Conservation (phyloP, 2,329 filamentous ascomycete genomes). For the Stagonosporopsis cucurbitacearum region DNA sequence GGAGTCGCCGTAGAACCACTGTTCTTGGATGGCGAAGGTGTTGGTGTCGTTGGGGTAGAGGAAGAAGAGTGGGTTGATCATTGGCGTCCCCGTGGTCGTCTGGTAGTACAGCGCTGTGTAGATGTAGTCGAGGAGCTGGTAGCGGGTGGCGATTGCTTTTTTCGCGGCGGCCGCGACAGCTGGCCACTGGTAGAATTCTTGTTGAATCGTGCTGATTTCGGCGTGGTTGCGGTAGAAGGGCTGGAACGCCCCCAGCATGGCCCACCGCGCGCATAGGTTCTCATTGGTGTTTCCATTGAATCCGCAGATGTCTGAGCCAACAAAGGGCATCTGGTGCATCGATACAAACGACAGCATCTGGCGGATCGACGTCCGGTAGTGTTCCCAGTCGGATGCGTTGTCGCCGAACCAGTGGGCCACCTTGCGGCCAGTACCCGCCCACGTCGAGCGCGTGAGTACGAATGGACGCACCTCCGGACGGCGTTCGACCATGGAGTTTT, state of each 20-base stretch:
- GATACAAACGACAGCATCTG: conserved; percentile 55
- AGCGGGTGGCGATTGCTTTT: conserved; percentile 74
- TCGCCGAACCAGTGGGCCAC: conserved; percentile 69
- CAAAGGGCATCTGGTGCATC: conserved; percentile 57
- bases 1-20: conserved; percentile 66
- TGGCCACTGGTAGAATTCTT: conserved; percentile 77
- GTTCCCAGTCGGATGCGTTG: conserved; percentile 53
- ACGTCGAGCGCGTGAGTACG: conserved; percentile 78
- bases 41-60: conserved; percentile 66
- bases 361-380: conserved; percentile 53
- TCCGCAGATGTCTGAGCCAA: conserved; percentile 73
- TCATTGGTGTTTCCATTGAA: conserved; percentile 72
- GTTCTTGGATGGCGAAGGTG: conserved; percentile 59
- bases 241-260: conserved; percentile 73
- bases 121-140: conserved; percentile 78
- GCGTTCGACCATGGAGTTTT: conserved; percentile 69
- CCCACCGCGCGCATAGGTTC: conserved; percentile 77
- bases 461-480: conserved; percentile 70
- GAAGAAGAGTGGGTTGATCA: conserved; percentile 75
- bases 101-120: conserved; percentile 74
- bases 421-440: conserved; percentile 70
- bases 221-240: conserved; percentile 82
- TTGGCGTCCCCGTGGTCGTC: conserved; percentile 66
- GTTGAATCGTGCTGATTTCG: conserved; percentile 57
- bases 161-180: conserved; percentile 68